phyloP scores from a whole-genome alignment of 1,284 basidiomycete genomes.

The Ganoderma sinense region DNA sequence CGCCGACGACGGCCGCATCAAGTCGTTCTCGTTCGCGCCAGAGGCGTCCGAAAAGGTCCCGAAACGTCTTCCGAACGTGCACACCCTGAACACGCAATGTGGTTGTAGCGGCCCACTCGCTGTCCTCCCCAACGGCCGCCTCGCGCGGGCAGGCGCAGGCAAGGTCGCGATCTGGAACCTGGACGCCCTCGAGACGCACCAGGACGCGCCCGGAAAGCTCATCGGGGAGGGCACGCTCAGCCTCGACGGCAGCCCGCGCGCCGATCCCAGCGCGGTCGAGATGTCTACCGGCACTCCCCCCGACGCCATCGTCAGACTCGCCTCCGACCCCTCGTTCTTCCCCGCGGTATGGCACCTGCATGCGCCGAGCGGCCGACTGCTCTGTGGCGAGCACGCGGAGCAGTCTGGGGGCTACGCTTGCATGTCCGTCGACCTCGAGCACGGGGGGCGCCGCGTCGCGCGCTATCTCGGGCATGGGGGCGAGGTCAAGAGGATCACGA shows the following conservation, averaged over 20 bases:
- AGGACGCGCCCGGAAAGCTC: constrained; percentile 29
- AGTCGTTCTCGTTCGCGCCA: constrained; percentile 34
- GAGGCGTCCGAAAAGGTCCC: constrained; percentile 6
- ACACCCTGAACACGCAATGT: constrained; percentile 42
- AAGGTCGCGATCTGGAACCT: constrained; percentile 45
- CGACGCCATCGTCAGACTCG: constrained; percentile 35
- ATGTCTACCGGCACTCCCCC: constrained; percentile 41
- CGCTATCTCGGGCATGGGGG: constrained; percentile 50
- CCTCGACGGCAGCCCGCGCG: constrained; percentile 37
- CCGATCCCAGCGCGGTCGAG: constrained; percentile 41
- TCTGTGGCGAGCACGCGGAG: constrained; percentile 35
- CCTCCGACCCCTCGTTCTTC: constrained; percentile 23
- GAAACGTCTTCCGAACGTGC: constrained; percentile 27
- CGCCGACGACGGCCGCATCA: constrained; percentile 38
- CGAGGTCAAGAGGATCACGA: constrained; percentile 41
- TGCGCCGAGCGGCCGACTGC: constrained; percentile 37
- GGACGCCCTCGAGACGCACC: constrained; percentile 43
- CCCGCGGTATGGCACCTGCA: constrained; percentile 42
- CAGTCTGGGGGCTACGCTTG: constrained; percentile 34
- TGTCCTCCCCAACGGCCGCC: constrained; percentile 36
- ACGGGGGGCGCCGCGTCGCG: constrained; percentile 37
- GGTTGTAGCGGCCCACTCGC: constrained; percentile 40
- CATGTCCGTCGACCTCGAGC: constrained; percentile 43
- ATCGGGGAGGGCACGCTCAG: constrained; percentile 39
- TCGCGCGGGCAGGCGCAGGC: constrained; percentile 44